Conservation (phyloP, 2,329 filamentous ascomycete species). For the Lachnum nothofagi region DNA sequence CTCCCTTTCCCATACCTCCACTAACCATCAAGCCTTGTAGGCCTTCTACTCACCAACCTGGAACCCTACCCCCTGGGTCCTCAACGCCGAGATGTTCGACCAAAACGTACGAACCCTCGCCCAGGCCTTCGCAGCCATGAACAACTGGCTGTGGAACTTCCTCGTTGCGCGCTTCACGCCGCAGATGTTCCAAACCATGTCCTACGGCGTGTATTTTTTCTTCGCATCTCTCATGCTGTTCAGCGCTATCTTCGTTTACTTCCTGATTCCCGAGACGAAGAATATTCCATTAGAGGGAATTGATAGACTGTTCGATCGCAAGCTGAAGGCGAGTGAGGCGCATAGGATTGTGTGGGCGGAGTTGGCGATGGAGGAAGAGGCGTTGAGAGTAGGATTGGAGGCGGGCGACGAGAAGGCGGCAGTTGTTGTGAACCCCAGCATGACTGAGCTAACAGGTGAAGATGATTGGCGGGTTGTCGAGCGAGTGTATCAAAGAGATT, state of each 20-base stretch:
- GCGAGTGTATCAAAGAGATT: too few species aligned
- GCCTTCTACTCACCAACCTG: slow-evolving; percentile 60
- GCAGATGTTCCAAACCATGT: slow-evolving; percentile 23
- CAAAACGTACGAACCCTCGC: slow-evolving; percentile 46
- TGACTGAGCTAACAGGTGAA: too few species aligned
- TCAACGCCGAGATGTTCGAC: slow-evolving; percentile 56
- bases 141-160: slow-evolving; percentile 70
- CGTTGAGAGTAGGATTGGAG: slow-evolving; percentile 13
- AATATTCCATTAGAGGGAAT: slow-evolving; percentile 60
- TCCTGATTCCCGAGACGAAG: slow-evolving; percentile 64
- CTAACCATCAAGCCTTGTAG: too few species aligned
- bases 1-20: too few species aligned
- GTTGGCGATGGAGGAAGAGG: slow-evolving; percentile 22
- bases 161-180: slow-evolving; percentile 48
- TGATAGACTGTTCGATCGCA: slow-evolving; percentile 36
- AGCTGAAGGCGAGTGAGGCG: slow-evolving; percentile 17
- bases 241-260: slow-evolving; percentile 37
- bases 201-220: slow-evolving; percentile 24
- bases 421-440: too few species aligned
- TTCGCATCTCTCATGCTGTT: slow-evolving; percentile 19
- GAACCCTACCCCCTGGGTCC: slow-evolving; percentile 56
- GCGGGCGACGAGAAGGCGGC: too few species aligned
- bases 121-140: slow-evolving; percentile 57
- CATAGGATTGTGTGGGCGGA: slow-evolving; percentile 26
- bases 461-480: too few species aligned